Percentiles rank a stretch among this genome's conserved stretches.
phyloP scores from a whole-genome alignment of 805 yeast genomes.

The Candida rishiriensis region DNA sequence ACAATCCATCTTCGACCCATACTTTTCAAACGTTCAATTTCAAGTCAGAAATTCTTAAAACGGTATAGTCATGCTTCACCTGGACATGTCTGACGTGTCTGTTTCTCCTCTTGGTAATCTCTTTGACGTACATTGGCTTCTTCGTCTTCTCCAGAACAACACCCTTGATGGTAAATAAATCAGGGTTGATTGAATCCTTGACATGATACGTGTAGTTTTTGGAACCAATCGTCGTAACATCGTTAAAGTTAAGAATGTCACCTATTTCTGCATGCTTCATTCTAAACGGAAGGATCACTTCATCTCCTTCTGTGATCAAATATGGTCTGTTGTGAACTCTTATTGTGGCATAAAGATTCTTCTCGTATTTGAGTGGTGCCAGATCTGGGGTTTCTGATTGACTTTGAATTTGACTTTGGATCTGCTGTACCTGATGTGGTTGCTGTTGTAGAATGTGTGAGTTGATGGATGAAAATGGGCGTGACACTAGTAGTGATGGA shows the following conservation, averaged over 20 bases:
- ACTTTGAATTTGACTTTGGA: neutral
- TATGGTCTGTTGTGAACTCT: constrained; percentile 81
- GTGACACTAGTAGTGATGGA: neutral
- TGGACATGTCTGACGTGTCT: constrained; percentile 66
- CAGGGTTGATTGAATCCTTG: constrained; percentile 44
- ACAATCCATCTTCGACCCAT: neutral
- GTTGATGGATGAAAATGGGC: constrained; percentile 2
- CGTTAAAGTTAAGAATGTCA: constrained; percentile 66
- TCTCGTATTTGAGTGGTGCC: constrained; percentile 60
- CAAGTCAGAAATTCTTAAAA: constrained; percentile 71
- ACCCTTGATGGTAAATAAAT: constrained; percentile 60
- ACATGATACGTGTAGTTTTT: constrained; percentile 70
- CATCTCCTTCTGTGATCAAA: constrained; percentile 88
- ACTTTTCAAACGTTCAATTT: constrained; percentile 36
- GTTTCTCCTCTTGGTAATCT: constrained; percentile 74
- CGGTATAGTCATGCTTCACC: constrained; percentile 70
- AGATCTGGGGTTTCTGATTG: constrained; percentile 35
- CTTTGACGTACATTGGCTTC: constrained; percentile 68
- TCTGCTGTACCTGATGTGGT: neutral
- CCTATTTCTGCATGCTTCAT: constrained; percentile 78
- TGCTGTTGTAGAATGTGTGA: neutral
- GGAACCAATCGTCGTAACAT: constrained; percentile 80
- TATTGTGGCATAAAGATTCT: constrained; percentile 75
- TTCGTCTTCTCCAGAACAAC: constrained; percentile 84
- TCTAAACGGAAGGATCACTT: constrained; percentile 70